Percentiles rank a stretch among this genome's conserved stretches.
Conservation (phyloP, 1,284 basidiomycete species). For the Cryptococcus sp. region DNA sequence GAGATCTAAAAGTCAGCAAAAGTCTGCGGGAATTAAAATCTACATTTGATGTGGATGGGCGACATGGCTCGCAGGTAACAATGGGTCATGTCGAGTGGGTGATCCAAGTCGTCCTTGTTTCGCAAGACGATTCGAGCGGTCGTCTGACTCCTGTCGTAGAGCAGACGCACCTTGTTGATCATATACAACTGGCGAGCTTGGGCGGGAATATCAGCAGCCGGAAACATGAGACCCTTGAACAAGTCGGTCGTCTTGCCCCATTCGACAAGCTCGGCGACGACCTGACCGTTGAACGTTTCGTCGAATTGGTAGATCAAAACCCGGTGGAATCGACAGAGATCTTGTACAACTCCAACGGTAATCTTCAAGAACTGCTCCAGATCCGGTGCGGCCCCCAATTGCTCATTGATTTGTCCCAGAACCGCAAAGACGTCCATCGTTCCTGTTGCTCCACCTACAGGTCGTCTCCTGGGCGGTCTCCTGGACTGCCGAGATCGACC, state of each 20-base stretch:
- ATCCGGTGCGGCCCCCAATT: slow-evolving; percentile 65
- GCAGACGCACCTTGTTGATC: slow-evolving; percentile 69
- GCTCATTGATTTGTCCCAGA: slow-evolving; percentile 78
- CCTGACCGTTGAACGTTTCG: slow-evolving; percentile 56
- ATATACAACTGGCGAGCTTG: slow-evolving; percentile 56
- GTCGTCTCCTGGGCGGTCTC: slow-evolving; percentile 4
- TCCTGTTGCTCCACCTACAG: slow-evolving; percentile 41
- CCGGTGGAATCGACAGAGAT: slow-evolving; percentile 75
- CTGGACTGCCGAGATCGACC: slow-evolving; percentile 10
- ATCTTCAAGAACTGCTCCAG: slow-evolving; percentile 70
- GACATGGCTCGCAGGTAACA: slow-evolving; percentile 83
- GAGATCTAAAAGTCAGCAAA: slow-evolving; percentile 53
- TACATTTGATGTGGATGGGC: slow-evolving; percentile 80
- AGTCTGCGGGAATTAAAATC: slow-evolving; percentile 13
- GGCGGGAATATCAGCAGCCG: slow-evolving; percentile 54
- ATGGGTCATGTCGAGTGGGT: slow-evolving; percentile 82
- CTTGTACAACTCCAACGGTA: slow-evolving; percentile 72
- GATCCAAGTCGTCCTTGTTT: slow-evolving; percentile 60
- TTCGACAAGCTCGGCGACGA: slow-evolving; percentile 77
- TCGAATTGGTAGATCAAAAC: slow-evolving; percentile 77
- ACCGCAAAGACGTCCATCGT: slow-evolving; percentile 76
- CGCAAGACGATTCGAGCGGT: slow-evolving; percentile 73
- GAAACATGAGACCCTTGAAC: slow-evolving; percentile 58
- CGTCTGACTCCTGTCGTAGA: slow-evolving; percentile 72
- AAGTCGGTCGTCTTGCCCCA: slow-evolving; percentile 74